Evolutionary conservation across 345 rosid species (phyloP), one percentile per base, ranked within the genome.

Genomic region (Pelargonium nanum): DNA sequence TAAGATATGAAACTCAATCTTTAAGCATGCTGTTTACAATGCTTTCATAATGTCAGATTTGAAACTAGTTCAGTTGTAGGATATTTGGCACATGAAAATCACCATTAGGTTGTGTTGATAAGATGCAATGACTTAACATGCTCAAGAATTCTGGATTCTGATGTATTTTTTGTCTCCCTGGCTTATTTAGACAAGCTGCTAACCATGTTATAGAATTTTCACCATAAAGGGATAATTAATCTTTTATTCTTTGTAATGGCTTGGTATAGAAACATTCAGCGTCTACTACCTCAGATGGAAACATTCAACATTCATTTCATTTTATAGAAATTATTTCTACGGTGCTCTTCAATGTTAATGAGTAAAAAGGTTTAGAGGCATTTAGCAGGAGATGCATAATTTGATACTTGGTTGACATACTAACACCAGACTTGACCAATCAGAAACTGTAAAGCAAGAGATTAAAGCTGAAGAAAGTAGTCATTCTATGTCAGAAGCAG

Each of bases 401-500:
- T 40, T 40, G 13, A 17, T 40, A 6, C 15, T 40, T 40, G 48
- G 48, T 40, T 40, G 48, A 40, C 15, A 12, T 40, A 40, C 48
- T 40, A 12, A 40, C 48, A 3, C 48, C 48, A 12, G 10, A 12
- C 48, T 9, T 40, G 48, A 40, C 9, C 9, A 40, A 9, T 40
- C 48, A 40, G 48, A 40, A 40, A 9, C 48, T 40, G 48, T 40
- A 40, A 40, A 40, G 48, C 9, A 40, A 12, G 48, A 40, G 13
- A 7, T 40, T 40, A 40, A 40, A 2, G 15, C 16, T 40, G 48
- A 40, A 40, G 48, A 40, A 40, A 40, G 48, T 40, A 40, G 48
- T 40, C 48, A 40, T 40, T 40, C 48, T 9, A 40, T 40, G 48
- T 40, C 48, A 13, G 72, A 72, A 61, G 56, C 66, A 67, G 73